These are phyloP conservation scores for Rhynchosporium secalis DNA, from an alignment of 2,329 filamentous ascomycete species.

Conservation along the genomic window DNA sequence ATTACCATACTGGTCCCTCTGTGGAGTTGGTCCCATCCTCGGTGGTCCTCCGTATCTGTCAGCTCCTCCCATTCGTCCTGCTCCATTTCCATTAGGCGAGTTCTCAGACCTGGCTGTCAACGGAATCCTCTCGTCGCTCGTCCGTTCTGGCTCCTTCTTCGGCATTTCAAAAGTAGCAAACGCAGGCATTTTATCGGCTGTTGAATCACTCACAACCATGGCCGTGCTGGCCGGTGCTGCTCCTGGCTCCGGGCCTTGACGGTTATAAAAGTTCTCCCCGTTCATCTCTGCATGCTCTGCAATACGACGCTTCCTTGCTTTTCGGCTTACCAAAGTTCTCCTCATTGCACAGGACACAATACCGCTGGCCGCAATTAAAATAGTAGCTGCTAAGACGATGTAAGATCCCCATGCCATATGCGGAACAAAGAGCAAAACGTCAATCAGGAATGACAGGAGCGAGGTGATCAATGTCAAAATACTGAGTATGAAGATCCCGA, in stretches of 20 bases:
- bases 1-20: conserved; percentile 67
- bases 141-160: conserved; percentile 57
- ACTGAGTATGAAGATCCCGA: conserved; percentile 81
- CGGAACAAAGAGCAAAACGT: conserved; percentile 91
- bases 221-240: conserved; percentile 53
- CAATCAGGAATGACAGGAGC: conserved; percentile 85
- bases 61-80: conserved; percentile 23
- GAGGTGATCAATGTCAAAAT: conserved; percentile 82
- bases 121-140: conserved; percentile 70
- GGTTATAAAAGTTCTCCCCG: conserved; percentile 85
- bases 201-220: conserved; percentile 56
- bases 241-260: conserved; percentile 46
- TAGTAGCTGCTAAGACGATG: conserved; percentile 85
- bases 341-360: conserved; percentile 95
- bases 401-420: conserved; percentile 94
- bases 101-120: conserved; percentile 62
- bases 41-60: conserved; percentile 29
- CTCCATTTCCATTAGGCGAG: conserved; percentile 44
- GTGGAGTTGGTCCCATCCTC: conserved; percentile 37
- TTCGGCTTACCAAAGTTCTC: conserved; percentile 84
- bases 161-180: conserved; percentile 64
- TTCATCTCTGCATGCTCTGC: conserved; percentile 97
- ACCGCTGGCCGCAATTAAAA: conserved; percentile 77
- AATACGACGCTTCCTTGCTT: conserved; percentile 89
- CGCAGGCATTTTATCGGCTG: conserved; percentile 50